A percentile compares a stretch with the other conserved stretches of the same genome.
Conservation (phyloP, 2,329 filamentous ascomycete species). For the Calonectria ilicicola region DNA sequence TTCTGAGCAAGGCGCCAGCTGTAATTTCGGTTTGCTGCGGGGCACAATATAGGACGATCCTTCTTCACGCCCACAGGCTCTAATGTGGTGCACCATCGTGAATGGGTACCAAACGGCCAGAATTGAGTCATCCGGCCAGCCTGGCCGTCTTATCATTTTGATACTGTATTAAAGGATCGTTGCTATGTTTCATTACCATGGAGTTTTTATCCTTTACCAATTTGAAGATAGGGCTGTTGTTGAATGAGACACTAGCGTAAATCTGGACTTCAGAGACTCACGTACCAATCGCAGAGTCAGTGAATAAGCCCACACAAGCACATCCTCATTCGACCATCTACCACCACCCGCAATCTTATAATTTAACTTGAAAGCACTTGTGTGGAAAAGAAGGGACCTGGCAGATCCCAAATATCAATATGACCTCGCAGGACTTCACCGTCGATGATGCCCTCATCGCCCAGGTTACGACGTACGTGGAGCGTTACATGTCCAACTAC, state of each 20-base stretch:
- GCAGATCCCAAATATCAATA: conserved; percentile 22
- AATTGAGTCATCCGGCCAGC: neutral
- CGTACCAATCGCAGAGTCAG: neutral
- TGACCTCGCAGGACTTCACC: conserved; percentile 38
- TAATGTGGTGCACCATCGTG: too few relatives aligned
- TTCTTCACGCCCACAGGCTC: too few relatives aligned
- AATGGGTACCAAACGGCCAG: neutral
- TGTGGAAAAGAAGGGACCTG: neutral
- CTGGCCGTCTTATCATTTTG: neutral
- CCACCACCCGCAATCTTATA: neutral
- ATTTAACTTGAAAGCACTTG: neutral
- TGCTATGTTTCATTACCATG: neutral
- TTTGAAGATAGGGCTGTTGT: neutral
- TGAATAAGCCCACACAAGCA: neutral
- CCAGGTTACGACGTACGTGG: conserved; percentile 72
- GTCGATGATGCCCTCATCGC: conserved; percentile 61
- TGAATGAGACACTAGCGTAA: neutral
- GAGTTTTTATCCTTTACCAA: neutral
- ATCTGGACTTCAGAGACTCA: neutral
- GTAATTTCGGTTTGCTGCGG: neutral
- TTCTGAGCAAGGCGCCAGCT: too few relatives aligned
- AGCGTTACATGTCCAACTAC: conserved; percentile 79
- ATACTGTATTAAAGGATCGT: neutral
- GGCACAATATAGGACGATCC: neutral
- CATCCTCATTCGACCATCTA: neutral